Evolutionary conservation across 768 basidiomycete genomes (phyloP).

Genomic region (Mycena amicta): DNA sequence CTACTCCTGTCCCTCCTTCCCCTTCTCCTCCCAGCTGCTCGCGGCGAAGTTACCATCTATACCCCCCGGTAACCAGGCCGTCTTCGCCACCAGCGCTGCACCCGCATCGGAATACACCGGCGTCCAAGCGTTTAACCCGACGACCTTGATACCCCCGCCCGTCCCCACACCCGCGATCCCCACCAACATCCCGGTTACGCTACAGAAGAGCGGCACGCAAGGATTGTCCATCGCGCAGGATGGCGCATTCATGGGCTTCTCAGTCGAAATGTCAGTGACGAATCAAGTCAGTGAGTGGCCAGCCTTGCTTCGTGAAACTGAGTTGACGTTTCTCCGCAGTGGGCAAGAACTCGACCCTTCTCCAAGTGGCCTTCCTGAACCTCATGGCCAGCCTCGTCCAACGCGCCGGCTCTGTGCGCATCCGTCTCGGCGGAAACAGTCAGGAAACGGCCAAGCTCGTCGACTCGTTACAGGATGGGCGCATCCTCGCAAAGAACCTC

Average conservation of each 20-base stretch:
- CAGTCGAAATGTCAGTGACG: constrained; percentile 63
- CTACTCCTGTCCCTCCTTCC: no score
- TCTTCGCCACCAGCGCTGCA: no score
- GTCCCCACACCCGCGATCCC: constrained; percentile 47
- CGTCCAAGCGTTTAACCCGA: constrained; percentile 56
- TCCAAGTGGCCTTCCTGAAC: constrained; percentile 74
- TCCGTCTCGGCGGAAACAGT: constrained; percentile 79
- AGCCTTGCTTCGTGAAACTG: no score
- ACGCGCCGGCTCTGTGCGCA: constrained; percentile 59
- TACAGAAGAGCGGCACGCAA: constrained; percentile 31
- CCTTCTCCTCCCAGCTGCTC: no score
- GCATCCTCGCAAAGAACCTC: constrained; percentile 26
- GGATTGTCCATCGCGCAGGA: constrained; percentile 41
- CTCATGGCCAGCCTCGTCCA: constrained; percentile 69
- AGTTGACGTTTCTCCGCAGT: constrained; percentile 35
- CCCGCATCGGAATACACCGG: constrained; percentile 44
- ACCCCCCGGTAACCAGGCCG: no score
- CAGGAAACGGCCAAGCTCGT: constrained; percentile 68
- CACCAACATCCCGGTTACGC: constrained; percentile 47
- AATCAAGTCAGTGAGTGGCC: constrained; percentile 53
- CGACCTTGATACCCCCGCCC: constrained; percentile 50
- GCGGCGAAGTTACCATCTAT: no score
- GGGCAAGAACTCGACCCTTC: constrained; percentile 50
- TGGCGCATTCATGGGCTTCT: constrained; percentile 56
- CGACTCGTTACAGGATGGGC: constrained; percentile 38